These are phyloP conservation scores for Colletotrichum lini DNA, from an alignment of 2,329 filamentous ascomycete species.

Conservation along the genomic window DNA sequence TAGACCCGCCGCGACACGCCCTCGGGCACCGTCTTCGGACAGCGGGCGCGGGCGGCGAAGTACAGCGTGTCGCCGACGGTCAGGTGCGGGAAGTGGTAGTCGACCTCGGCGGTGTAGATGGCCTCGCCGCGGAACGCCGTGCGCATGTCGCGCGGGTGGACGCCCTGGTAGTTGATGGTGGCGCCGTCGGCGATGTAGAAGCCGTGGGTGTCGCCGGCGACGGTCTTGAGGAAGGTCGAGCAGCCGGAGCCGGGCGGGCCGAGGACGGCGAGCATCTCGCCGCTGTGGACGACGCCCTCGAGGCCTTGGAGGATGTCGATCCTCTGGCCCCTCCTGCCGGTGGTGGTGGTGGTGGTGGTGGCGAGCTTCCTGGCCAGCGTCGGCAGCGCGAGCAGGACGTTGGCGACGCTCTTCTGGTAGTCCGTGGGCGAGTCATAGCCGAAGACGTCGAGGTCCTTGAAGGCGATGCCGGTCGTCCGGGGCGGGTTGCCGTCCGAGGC, in stretches of 20 bases:
- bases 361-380: conserved; percentile 47
- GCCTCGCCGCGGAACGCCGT: conserved; percentile 66
- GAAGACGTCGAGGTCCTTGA: conserved; percentile 59
- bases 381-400: conserved; percentile 50
- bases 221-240: conserved; percentile 77
- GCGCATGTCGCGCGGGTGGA: conserved; percentile 37
- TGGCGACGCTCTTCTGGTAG: conserved; percentile 59
- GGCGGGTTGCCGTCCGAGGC: conserved; percentile 47
- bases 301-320: conserved; percentile 67
- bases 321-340: conserved; percentile 46
- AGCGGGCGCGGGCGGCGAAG: conserved; percentile 71
- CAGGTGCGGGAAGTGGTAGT: conserved; percentile 73
- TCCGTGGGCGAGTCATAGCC: conserved; percentile 59
- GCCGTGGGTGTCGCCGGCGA: conserved; percentile 75
- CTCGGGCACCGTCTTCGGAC: conserved; percentile 62
- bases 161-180: conserved; percentile 40
- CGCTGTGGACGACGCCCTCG: conserved; percentile 66
- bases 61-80: conserved; percentile 73
- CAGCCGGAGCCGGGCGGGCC: conserved; percentile 71
- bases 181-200: conserved; percentile 55
- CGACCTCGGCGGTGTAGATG: conserved; percentile 77
- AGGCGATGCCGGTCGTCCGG: conserved; percentile 56
- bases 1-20: conserved; percentile 59
- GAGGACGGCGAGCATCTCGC: conserved; percentile 71
- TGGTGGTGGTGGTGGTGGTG: too few relatives aligned